phyloP scores from a whole-genome alignment of 164 flowering plant genomes.

The Vitis labrusca region DNA sequence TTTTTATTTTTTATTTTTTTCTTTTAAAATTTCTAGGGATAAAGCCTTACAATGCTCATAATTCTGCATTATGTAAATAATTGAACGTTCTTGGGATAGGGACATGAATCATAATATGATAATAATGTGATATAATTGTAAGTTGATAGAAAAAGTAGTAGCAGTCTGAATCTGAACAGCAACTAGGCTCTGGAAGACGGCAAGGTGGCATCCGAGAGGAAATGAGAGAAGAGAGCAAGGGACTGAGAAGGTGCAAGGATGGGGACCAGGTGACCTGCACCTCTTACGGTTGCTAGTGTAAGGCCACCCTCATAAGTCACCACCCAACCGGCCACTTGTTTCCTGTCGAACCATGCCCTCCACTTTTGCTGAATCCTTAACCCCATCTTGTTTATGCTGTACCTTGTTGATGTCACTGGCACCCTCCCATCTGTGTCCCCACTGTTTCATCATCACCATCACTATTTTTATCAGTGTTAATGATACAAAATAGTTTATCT shows the following conservation, averaged over 20 bases:
- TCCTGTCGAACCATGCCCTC: conserved; percentile 44
- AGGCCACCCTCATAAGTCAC: conserved; percentile 41
- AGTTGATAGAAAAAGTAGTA: no score
- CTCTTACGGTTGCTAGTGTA: conserved; percentile 49
- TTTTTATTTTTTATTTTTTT: no score
- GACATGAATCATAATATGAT: no score
- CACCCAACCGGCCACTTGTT: conserved; percentile 51
- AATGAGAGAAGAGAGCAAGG: conserved; percentile 45
- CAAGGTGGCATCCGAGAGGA: conserved; percentile 32
- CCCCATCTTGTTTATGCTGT: conserved; percentile 27
- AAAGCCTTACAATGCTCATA: no score
- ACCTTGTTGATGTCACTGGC: conserved; percentile 33
- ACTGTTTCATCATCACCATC: conserved; percentile 19
- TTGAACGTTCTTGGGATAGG: no score
- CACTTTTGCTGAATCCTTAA: conserved; percentile 19
- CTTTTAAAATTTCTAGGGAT: no score
- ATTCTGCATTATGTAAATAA: no score
- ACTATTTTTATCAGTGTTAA: background rate
- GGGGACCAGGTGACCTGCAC: conserved; percentile 62
- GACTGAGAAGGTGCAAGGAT: conserved; percentile 37
- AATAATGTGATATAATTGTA: no score
- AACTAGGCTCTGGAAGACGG: conserved; percentile 21
- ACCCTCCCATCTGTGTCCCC: conserved; percentile 49
- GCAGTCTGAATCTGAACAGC: no score
- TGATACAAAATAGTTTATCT: no score